These are phyloP conservation scores for Solanum hybrid DNA, from an alignment of 305 asterid species.

Conservation along the genomic window DNA sequence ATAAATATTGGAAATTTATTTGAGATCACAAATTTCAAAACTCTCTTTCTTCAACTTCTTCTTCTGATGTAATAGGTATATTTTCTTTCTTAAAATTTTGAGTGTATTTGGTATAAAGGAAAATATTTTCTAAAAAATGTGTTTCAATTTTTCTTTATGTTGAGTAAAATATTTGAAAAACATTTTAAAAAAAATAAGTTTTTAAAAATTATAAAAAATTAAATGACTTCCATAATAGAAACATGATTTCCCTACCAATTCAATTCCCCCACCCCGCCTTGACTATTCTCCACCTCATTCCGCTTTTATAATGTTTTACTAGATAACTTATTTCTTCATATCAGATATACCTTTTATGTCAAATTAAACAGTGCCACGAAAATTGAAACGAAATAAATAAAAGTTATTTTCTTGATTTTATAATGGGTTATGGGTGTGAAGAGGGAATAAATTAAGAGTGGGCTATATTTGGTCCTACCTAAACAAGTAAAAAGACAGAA, in stretches of 20 bases:
- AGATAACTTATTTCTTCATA: background rate
- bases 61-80: too few species aligned
- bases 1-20: too few species aligned
- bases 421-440: background rate
- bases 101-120: background rate
- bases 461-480: background rate
- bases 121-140: background rate
- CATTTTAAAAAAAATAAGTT: too few species aligned
- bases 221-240: background rate
- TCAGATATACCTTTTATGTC: background rate
- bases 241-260: background rate
- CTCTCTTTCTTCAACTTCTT: background rate
- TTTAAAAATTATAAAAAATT: too few species aligned
- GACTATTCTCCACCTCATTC: background rate
- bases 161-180: too few species aligned
- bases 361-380: background rate
- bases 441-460: background rate
- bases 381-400: too few species aligned
- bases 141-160: too few species aligned
- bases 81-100: background rate
- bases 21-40: background rate
- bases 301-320: background rate
- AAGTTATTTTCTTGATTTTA: background rate
- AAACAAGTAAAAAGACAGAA: background rate
- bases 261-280: background rate